A percentile compares a stretch with the other conserved stretches of the same genome.
phyloP scores from a whole-genome alignment of 2,329 filamentous ascomycete species.

The Talaromyces sp. region DNA sequence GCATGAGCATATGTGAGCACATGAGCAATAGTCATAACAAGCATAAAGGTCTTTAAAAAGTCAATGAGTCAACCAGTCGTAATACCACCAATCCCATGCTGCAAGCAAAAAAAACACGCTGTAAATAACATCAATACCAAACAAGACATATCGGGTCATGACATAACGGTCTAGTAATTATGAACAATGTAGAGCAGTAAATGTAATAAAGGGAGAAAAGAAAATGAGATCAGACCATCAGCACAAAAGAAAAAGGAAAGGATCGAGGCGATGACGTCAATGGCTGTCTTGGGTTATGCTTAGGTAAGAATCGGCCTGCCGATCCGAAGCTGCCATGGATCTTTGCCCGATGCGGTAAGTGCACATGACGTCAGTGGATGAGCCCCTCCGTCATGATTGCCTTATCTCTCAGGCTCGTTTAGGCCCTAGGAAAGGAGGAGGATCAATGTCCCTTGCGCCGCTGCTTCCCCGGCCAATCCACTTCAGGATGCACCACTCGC shows the following conservation, averaged over 20 bases:
- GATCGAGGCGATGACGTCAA: constrained; percentile 17
- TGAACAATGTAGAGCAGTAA: neutral
- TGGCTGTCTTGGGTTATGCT: constrained; percentile 10
- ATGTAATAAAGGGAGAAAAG: neutral
- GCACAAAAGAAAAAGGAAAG: neutral
- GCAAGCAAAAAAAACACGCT: neutral
- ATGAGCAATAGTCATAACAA: neutral
- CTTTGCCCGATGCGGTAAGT: constrained; percentile 12
- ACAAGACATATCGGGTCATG: constrained; percentile 8
- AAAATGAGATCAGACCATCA: neutral
- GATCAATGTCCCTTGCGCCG: constrained; percentile 32
- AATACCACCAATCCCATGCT: neutral
- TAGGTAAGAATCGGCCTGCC: constrained; percentile 16
- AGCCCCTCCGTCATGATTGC: constrained; percentile 3
- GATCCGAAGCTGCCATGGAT: constrained; percentile 14
- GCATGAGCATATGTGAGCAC: neutral
- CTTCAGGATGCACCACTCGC: constrained; percentile 86
- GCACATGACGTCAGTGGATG: constrained; percentile 12
- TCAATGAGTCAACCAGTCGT: no score
- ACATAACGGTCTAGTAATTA: constrained; percentile 10
- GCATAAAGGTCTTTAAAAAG: neutral
- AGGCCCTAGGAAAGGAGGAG: neutral
- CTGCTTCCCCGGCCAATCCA: constrained; percentile 72
- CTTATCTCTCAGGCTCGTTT: neutral
- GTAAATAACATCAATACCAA: constrained; percentile 10